Percentiles rank a stretch among this genome's conserved stretches.
Conservation (phyloP, 768 basidiomycete species). For the Agaricus blazei region DNA sequence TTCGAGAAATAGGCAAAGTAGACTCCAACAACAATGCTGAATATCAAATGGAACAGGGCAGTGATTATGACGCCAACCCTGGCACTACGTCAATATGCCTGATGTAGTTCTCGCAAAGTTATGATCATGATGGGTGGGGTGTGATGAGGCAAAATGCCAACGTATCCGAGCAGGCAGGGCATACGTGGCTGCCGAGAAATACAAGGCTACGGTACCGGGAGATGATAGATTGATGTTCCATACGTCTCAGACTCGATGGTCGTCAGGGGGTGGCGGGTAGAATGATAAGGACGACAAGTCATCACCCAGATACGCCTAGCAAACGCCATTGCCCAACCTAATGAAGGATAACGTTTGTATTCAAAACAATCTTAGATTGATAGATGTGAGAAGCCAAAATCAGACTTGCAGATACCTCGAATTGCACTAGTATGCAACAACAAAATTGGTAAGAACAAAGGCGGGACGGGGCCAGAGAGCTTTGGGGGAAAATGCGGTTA, state of each 20-base stretch:
- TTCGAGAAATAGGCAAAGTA: slow-evolving; percentile 33
- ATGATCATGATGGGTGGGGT: neutral
- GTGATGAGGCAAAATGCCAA: neutral
- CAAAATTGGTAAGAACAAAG: slow-evolving; percentile 55
- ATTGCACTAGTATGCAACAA: slow-evolving; percentile 61
- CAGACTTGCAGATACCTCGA: slow-evolving; percentile 51
- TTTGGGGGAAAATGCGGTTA: slow-evolving; percentile 14
- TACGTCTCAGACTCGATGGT: neutral
- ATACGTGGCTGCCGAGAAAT: slow-evolving; percentile 42
- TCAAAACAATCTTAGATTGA: neutral
- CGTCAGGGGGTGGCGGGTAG: slow-evolving; percentile 14
- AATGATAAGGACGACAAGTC: slow-evolving; percentile 39
- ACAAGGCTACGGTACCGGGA: slow-evolving; percentile 37
- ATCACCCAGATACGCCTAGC: slow-evolving; percentile 42
- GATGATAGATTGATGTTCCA: slow-evolving; percentile 24
- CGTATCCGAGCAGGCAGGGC: slow-evolving; percentile 22
- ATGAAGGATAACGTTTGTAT: slow-evolving; percentile 30
- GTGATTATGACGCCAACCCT: slow-evolving; percentile 22
- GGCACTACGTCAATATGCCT: slow-evolving; percentile 35
- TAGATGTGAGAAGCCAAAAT: neutral
- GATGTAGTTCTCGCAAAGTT: slow-evolving; percentile 38
- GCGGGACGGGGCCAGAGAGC: slow-evolving; percentile 38
- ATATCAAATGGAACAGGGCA: slow-evolving; percentile 39
- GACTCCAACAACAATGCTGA: slow-evolving; percentile 42
- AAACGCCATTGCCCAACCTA: slow-evolving; percentile 38